phyloP scores from a whole-genome alignment of 2,329 filamentous ascomycete species.

The Alternaria rosae region DNA sequence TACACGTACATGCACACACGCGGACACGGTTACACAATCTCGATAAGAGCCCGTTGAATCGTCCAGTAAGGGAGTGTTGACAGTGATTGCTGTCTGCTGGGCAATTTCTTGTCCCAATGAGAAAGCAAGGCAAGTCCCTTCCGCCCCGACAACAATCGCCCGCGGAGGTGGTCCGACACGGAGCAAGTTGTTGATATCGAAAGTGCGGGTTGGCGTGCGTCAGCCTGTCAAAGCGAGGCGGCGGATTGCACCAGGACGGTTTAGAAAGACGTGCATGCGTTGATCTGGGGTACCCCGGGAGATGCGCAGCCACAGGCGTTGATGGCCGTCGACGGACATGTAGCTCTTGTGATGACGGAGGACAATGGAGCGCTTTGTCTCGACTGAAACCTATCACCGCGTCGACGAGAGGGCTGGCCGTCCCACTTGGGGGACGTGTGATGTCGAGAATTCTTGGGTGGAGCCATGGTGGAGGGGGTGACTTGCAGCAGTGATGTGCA shows the following conservation, averaged over 20 bases:
- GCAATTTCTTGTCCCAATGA: neutral
- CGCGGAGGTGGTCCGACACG: neutral
- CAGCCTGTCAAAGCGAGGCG: neutral
- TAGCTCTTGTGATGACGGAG: neutral
- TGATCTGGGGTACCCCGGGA: constrained; percentile 13
- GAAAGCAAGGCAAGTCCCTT: neutral
- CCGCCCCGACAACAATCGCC: neutral
- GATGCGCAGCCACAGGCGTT: constrained; percentile 3
- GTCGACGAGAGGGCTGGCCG: neutral
- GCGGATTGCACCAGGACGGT: constrained; percentile 5
- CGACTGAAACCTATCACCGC: neutral
- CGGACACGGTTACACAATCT: neutral
- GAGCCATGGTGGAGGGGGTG: neutral
- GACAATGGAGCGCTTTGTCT: neutral
- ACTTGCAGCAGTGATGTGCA: constrained; percentile 6
- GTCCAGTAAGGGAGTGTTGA: neutral
- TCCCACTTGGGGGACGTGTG: constrained; percentile 1
- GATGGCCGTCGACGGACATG: neutral
- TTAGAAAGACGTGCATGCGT: constrained; percentile 8
- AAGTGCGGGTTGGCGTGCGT: neutral
- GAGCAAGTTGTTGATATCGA: constrained; percentile 6
- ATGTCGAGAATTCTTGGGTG: neutral
- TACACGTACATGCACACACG: neutral
- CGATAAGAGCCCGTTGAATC: neutral
- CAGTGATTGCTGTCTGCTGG: neutral